phyloP scores from a whole-genome alignment of 345 rosid species.

The Gossypium raimondii region DNA sequence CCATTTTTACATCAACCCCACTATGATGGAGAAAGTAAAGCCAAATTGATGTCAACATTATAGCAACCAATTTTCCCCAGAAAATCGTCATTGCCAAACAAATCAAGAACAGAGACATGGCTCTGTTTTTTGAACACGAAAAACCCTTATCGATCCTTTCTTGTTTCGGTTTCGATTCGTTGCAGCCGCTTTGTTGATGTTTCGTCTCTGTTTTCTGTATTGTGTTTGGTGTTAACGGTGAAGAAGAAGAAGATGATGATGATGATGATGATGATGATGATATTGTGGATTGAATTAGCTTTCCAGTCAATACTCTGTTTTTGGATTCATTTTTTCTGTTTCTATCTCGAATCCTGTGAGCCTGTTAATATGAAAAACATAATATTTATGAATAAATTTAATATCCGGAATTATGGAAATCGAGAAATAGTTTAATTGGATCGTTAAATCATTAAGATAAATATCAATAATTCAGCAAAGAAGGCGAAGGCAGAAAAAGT shows the following conservation, averaged over 20 bases:
- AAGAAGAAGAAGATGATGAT: not conserved
- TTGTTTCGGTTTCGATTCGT: not conserved
- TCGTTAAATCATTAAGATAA: too few species aligned
- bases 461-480: too few species aligned
- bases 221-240: not conserved
- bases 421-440: too few species aligned
- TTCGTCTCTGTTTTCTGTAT: slow-evolving; percentile 9
- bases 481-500: too few species aligned
- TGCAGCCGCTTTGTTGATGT: not conserved
- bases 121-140: slow-evolving; percentile 5
- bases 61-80: slow-evolving; percentile 38
- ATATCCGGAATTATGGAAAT: too few species aligned
- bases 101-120: slow-evolving; percentile 17
- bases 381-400: not conserved
- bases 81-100: slow-evolving; percentile 26
- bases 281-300: not conserved
- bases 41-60: slow-evolving; percentile 34
- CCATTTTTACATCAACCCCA: not conserved
- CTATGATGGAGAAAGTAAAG: slow-evolving; percentile 19
- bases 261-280: not conserved
- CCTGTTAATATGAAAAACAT: slow-evolving; percentile 12
- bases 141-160: not conserved
- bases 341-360: slow-evolving; percentile 20
- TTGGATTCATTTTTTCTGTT: not conserved
- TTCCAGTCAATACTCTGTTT: not conserved